Evolutionary conservation across 192 early-diverging fungal genomes (phyloP), one percentile per base, ranked within the genome.

Genomic region (Backusella morwellensis): DNA sequence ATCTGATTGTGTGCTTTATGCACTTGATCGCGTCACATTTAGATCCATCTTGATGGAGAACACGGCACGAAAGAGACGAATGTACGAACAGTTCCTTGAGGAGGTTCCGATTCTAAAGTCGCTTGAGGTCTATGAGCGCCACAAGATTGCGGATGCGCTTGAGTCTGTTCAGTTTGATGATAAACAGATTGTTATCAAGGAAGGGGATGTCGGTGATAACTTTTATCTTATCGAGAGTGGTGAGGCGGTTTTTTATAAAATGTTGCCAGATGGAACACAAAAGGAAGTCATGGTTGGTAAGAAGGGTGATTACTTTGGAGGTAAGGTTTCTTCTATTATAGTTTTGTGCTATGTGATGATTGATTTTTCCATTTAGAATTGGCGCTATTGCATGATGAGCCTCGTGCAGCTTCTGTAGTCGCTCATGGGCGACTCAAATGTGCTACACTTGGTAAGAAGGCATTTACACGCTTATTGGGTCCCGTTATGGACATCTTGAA

Each of bases 191-290:
- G 93, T 99, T 56, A 95, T 99, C 59, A 84, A 86, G 72, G 95
- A 99, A 85, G 97, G 96, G 6, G 98, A 98, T 77, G 89, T 91
- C 38, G 98, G 98, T 38, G 91, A 97, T 71, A 92, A 90, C 71
- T 99, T 99, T 81, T 99, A 94, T 83, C 90, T 99, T n/a, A 97
- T 99, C 76, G 98, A 99, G 86, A 86, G 87, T 72, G 98, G 98
- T 66, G 92, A 97, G 68, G 93, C 95, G 8, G 78, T 85, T 34
- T 95, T 98, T 34, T 91, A 91, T 74, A 96, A 95, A 84, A 88
- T 85, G 12, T 92, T 92, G 52, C 87, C 87, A 12, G 87, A 94
- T 74, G 96, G 96, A 29, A 88, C 92, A 34, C 93, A 95, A 74
- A 90, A 92, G 76, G 83, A 89, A 73, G 88, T 93, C 78, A 92